These are phyloP conservation scores for Neonectria hederae DNA, from an alignment of 2,329 filamentous ascomycete genomes.

Conservation along the genomic window DNA sequence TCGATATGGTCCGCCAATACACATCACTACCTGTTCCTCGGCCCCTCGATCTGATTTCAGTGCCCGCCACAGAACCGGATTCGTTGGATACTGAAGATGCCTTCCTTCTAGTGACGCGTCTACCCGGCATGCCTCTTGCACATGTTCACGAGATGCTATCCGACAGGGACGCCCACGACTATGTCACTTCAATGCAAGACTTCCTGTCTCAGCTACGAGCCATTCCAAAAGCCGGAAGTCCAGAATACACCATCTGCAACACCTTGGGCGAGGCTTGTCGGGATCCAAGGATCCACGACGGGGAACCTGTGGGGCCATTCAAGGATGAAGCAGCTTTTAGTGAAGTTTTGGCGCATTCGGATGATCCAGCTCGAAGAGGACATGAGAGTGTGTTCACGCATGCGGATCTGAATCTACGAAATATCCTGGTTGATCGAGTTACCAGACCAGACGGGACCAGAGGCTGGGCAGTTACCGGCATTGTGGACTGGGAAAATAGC, in stretches of 20 bases:
- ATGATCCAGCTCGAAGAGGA: conserved; percentile 43
- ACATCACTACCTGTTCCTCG: conserved; percentile 42
- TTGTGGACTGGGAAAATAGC: conserved; percentile 11
- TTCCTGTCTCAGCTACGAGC: conserved; percentile 41
- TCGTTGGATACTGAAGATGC: background rate
- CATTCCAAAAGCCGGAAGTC: conserved; percentile 33
- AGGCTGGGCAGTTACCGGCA: conserved; percentile 1
- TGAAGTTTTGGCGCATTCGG: conserved; percentile 40
- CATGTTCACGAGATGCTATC: conserved; percentile 39
- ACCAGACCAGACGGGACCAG: conserved; percentile 8
- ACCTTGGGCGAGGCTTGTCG: conserved; percentile 39
- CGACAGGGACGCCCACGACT: conserved; percentile 34
- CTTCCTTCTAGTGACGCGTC: conserved; percentile 15
- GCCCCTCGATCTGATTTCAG: conserved; percentile 39
- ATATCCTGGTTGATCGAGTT: conserved; percentile 43
- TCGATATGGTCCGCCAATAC: conserved; percentile 34
- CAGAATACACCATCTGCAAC: conserved; percentile 42
- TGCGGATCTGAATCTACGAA: conserved; percentile 46
- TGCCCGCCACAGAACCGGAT: conserved; percentile 30
- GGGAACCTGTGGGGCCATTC: background rate
- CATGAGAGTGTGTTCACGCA: conserved; percentile 47
- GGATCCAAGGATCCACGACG: conserved; percentile 42
- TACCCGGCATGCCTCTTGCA: conserved; percentile 8
- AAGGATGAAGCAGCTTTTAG: conserved; percentile 38
- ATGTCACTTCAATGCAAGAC: conserved; percentile 38